Percentiles rank a stretch among this genome's conserved stretches.
Conservation (phyloP, 2,329 filamentous ascomycete species). For the Geoglossum cookeanum region DNA sequence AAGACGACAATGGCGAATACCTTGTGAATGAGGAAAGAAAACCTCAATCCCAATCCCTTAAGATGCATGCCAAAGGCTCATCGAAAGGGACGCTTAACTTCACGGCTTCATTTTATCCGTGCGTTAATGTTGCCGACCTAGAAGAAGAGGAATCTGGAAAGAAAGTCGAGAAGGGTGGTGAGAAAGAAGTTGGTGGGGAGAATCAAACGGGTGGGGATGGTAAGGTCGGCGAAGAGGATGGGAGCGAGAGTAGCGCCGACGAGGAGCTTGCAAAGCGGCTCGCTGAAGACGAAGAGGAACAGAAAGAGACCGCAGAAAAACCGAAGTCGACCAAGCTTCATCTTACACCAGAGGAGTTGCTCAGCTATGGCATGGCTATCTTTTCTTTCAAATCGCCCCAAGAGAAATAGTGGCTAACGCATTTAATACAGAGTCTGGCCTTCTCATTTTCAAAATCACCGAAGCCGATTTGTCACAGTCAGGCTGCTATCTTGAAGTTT, state of each 20-base stretch:
- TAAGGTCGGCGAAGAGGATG: conserved; percentile 9
- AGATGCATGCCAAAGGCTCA: conserved; percentile 50
- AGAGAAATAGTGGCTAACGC: conserved; percentile 17
- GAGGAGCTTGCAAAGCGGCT: conserved; percentile 26
- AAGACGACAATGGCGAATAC: conserved; percentile 67
- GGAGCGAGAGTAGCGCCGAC: conserved; percentile 15
- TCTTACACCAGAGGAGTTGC: conserved; percentile 60
- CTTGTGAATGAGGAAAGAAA: conserved; percentile 59
- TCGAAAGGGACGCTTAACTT: conserved; percentile 68
- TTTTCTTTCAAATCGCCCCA: background rate
- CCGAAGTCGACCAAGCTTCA: conserved; percentile 54
- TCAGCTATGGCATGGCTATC: conserved; percentile 44
- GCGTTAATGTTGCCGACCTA: conserved; percentile 70
- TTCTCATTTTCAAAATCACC: conserved; percentile 86
- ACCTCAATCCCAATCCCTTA: conserved; percentile 45
- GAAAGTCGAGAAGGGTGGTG: conserved; percentile 12
- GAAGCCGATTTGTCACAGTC: conserved; percentile 67
- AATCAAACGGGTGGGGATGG: conserved; percentile 8
- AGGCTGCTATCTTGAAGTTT: conserved; percentile 63
- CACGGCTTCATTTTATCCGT: conserved; percentile 77
- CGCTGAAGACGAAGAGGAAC: conserved; percentile 28
- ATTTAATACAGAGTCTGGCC: conserved; percentile 48
- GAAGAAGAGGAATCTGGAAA: conserved; percentile 56
- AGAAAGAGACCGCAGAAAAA: conserved; percentile 27
- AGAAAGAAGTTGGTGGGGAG: conserved; percentile 4